These are phyloP conservation scores for Aspergillus novofumigatus DNA, from an alignment of 2,329 filamentous ascomycete species.

Conservation along the genomic window DNA sequence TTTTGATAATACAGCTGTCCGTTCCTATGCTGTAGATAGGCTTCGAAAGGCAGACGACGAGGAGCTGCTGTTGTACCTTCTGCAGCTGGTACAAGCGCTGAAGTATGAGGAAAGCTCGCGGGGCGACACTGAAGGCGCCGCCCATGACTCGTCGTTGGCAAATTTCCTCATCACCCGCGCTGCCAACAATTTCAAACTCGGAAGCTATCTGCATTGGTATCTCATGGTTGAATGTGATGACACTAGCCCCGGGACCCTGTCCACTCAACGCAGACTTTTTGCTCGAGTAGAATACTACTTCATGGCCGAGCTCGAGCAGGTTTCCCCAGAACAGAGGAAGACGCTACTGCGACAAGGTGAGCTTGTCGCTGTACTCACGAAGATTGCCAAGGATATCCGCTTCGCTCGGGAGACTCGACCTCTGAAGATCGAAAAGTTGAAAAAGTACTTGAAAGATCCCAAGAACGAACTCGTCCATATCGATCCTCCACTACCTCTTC, in stretches of 20 bases:
- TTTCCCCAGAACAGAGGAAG: slow-evolving; percentile 69
- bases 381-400: slow-evolving; percentile 84
- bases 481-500: slow-evolving; percentile 80
- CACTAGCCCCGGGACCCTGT: slow-evolving; percentile 66
- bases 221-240: slow-evolving; percentile 97
- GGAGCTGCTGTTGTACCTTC: slow-evolving; percentile 82
- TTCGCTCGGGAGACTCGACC: slow-evolving; percentile 71
- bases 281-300: slow-evolving; percentile 94
- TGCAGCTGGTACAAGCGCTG: slow-evolving; percentile 91
- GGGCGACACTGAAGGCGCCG: slow-evolving; percentile 57
- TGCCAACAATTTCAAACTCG: slow-evolving; percentile 80
- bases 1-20: slow-evolving; percentile 81
- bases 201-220: slow-evolving; percentile 97
- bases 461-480: slow-evolving; percentile 84
- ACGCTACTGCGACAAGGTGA: slow-evolving; percentile 83
- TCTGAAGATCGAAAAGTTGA: slow-evolving; percentile 78
- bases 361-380: slow-evolving; percentile 78
- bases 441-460: slow-evolving; percentile 77
- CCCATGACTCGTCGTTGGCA: slow-evolving; percentile 77
- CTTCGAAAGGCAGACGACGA: slow-evolving; percentile 88
- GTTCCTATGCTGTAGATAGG: slow-evolving; percentile 89
- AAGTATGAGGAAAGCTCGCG: slow-evolving; percentile 81
- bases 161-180: slow-evolving; percentile 85
- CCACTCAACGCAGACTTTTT: slow-evolving; percentile 78
- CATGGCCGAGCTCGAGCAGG: slow-evolving; percentile 78